A percentile compares a stretch with the other conserved stretches of the same genome.
Evolutionary conservation across 768 basidiomycete species (phyloP).

Genomic region (Russula virescens): DNA sequence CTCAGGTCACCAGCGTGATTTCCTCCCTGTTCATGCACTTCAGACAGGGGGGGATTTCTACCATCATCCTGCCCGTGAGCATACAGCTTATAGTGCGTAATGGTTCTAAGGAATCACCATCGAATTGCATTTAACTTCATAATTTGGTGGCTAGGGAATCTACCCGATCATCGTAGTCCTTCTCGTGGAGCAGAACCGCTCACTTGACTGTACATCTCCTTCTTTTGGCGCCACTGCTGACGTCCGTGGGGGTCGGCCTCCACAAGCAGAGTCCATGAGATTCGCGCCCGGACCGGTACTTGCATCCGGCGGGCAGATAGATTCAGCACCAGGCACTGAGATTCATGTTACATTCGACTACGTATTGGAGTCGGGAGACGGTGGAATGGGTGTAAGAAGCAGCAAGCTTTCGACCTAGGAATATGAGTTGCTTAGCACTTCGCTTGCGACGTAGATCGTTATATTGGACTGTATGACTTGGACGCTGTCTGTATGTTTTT

Average conservation of each 20-base stretch:
- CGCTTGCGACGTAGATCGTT: no score
- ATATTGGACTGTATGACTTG: no score
- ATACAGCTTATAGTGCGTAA: slow-evolving; percentile 7
- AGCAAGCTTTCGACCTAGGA: background rate
- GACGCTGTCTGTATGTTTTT: no score
- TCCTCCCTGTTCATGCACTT: background rate
- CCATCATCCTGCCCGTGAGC: background rate
- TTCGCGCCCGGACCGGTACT: no score
- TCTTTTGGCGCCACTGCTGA: background rate
- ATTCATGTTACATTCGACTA: background rate
- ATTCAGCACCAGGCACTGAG: background rate
- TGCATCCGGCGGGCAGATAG: no score
- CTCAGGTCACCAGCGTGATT: background rate
- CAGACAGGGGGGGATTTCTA: background rate
- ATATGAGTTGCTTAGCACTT: no score
- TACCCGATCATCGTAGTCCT: slow-evolving; percentile 9
- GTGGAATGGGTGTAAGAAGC: background rate
- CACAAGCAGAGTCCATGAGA: background rate
- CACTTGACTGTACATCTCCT: background rate
- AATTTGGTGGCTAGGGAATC: background rate
- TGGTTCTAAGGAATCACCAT: background rate
- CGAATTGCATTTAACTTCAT: background rate
- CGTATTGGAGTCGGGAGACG: background rate
- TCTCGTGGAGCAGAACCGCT: background rate
- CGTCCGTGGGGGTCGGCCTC: background rate